Base-by-base conservation (phyloP, 2,329 filamentous ascomycete species). In the Curvularia sp. region DNA sequence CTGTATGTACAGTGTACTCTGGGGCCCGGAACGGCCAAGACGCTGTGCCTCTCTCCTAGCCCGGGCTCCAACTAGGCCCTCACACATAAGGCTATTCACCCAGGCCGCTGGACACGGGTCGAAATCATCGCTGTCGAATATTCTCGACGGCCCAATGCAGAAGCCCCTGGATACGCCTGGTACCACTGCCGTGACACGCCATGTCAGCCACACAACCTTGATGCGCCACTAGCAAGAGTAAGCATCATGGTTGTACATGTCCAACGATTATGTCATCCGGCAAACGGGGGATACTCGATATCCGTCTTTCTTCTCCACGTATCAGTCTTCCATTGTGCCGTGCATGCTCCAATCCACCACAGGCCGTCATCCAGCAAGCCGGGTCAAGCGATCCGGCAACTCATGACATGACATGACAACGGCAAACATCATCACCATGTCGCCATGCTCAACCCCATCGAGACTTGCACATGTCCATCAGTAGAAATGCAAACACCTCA, bases 131-230 rank as follows among this genome's bases (percentile, higher is more conserved):
- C 48, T 18, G 48, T 47, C 47, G 26, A 26, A 39, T 20, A n/a
- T 53, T 22, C 47, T 50, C 31, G 54, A 49, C 53, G 20, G 33
- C 42, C 44, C 58, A 38, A 46, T 43, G 54, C 46, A 57, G 38
- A 39, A 26, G 31, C 46, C 26, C 24, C 41, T 18, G 30, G n/a
- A 53, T 7, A 47, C 46, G 33, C 43, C 33, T 12, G 28, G 49
- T 41, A 28, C 26, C n/a, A n/a, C 7, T 50, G 53, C 46, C 8
- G 57, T 53, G 39, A 47, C 15, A 51, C 49, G 51, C 49, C 51
- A 50, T 46, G 46, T 50, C 51, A 46, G 53, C 31, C 24, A 30
- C 39, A 9, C n/a, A 24, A 41, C 26, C 33, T 18, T 30, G n/a
- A 39, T 9, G 48, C 31, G 41, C 46, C 20, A 28, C 33, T 26